Evolutionary conservation across 2,329 filamentous ascomycete genomes (phyloP), one percentile per base, ranked within the genome.

Genomic region (Hypoxylon sp.): DNA sequence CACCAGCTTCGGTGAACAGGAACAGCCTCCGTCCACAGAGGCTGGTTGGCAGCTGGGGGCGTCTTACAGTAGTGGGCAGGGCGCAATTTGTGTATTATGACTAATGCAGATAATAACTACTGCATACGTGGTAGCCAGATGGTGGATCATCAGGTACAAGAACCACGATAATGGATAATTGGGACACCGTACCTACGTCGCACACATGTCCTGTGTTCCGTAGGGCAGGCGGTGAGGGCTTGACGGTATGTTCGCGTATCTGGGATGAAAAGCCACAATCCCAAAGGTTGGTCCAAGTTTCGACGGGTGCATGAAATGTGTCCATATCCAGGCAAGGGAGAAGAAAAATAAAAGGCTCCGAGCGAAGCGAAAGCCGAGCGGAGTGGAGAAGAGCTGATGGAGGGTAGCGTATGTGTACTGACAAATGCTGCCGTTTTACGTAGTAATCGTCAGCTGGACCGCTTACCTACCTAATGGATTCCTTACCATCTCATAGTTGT

Each of bases 21-120:
- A 40, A 55, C 35, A 42, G 48, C 46, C 59, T 40, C 40, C 40
- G 40, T 44, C 40, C 10, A 44, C 17, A 44, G 7, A 10, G n/a
- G 42, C 56, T 56, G 13, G 51, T 46, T 60, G 46, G 31, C 25
- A 37, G 40, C 58, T 46, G 31, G 17, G 17, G 25, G 31, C 35
- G 25, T 61, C 50, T 57, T 60, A 55, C 51, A 44, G 33, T 54
- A 68, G 57, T 37, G 48, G 57, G 27, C 59, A 63, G 64, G 64
- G 69, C 61, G 61, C 40, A 69, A 54, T 53, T 61, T 60, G 66
- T 62, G 63, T 61, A 46, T 48, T 53, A 69, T 65, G 61, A 65
- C 64, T 63, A 89, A 89, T 22, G 83, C 83, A 13, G 61, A 69
- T 69, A 67, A 68, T 69, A 56, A 56, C 33, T 61, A 46, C 58